Evolutionary conservation across 305 asterid species (phyloP).

Genomic region (Plantago coronopus): DNA sequence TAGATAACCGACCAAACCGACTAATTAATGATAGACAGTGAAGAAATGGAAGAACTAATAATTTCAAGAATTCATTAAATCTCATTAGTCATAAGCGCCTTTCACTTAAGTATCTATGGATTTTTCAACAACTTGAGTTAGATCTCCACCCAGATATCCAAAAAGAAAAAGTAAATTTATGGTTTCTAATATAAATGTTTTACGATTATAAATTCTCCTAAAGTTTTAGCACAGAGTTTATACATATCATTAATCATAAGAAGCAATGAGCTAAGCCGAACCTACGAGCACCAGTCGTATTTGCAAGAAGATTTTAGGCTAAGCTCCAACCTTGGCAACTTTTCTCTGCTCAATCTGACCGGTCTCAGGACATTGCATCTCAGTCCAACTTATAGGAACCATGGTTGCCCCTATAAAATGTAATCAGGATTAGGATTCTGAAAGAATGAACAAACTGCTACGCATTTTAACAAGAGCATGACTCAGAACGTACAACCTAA

Average conservation of each 20-base stretch:
- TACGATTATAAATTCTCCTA: no score
- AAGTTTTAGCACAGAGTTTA: no score
- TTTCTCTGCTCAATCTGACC: conserved; percentile 82
- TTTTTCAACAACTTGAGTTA: neutral
- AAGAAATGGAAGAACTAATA: no score
- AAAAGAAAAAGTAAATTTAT: neutral
- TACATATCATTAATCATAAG: neutral
- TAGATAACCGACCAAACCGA: no score
- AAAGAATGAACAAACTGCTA: neutral
- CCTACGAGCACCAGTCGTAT: neutral
- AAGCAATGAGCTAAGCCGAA: neutral
- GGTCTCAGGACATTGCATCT: conserved; percentile 92
- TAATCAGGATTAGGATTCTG: conserved; percentile 3
- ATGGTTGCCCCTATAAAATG: conserved; percentile 58
- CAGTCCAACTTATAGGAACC: conserved; percentile 98
- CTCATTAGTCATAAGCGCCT: no score
- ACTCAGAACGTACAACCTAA: conserved; percentile 6
- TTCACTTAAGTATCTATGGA: neutral
- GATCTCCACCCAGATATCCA: conserved; percentile 2
- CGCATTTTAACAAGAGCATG: neutral
- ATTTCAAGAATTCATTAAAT: no score
- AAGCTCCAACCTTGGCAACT: conserved; percentile 71
- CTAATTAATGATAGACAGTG: no score
- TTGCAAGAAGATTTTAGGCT: neutral
- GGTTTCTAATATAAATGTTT: neutral